Evolutionary conservation across 192 early-diverging fungal genomes (phyloP), one percentile per base, ranked within the genome.

Genomic region (Coemansia sp.): DNA sequence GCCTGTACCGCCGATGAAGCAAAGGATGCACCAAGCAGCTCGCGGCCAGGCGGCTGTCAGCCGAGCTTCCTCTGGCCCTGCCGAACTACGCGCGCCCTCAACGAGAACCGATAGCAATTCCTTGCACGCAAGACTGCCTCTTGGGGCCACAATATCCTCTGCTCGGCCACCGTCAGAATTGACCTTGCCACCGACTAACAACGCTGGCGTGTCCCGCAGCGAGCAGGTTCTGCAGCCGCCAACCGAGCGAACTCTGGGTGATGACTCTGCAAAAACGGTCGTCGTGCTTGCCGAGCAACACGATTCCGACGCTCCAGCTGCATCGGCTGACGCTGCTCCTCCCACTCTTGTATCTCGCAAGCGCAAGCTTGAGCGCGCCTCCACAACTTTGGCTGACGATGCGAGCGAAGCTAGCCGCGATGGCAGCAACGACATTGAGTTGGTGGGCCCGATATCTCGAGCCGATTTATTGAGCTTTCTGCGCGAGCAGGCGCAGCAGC

Each of bases 381-480:
- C 51, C 17, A n/a, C 29, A 25, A 6, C 45, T 24, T 5, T 24
- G 6, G 37, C 58, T 60, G 17, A 15, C 14, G 29, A 32, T 12
- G 15, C 1, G 10, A 54, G 29, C 1, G 29, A 8, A 27, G 12
- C 51, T 29, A 14, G n/a, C 15, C 15, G 15, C 6, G 17, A 54
- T 32, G 51, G 2, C 15, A 32, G 39, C 20, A 47, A 63, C 20
- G 36, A 40, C 1, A 42, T 70, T 1, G 70, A 76, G 70, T 46
- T 76, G 62, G 60, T 65, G 0, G 79, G 79, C 1, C 43, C 63
- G 7, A 71, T 82, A 12, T 63, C 47, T 24, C 62, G 79, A 25
- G 45, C 60, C 0, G 79, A 82, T 32, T 22, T 83, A 14, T 59
- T 83, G n/a, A 61, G 64, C 1, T 83, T 83, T 37, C 64, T 83